Conservation (phyloP, 805 yeast genomes). For the Torulaspora franciscae region DNA sequence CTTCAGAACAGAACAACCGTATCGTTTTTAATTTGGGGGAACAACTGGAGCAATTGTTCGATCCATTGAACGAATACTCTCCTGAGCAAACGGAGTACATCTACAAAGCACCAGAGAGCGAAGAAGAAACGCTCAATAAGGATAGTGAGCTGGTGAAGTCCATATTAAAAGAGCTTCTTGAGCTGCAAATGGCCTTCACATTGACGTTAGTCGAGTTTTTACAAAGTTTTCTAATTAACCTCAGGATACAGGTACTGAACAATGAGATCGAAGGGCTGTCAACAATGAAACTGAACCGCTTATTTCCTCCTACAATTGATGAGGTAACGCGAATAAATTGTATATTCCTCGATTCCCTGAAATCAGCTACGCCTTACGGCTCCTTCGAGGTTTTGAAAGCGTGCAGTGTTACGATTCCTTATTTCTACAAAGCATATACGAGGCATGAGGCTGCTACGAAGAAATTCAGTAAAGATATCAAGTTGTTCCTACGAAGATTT, state of each 20-base stretch:
- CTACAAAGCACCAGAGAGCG: constrained; percentile 54
- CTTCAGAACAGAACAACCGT: constrained; percentile 64
- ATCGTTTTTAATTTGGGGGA: constrained; percentile 75
- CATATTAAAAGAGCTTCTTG: constrained; percentile 60
- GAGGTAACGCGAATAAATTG: constrained; percentile 89
- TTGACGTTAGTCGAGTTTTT: constrained; percentile 66
- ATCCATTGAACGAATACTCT: constrained; percentile 84
- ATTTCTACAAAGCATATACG: constrained; percentile 87
- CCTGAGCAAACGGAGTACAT: constrained; percentile 78
- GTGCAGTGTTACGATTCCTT: constrained; percentile 77
- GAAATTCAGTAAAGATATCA: constrained; percentile 48
- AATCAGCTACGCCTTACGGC: constrained; percentile 63
- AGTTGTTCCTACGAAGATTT: constrained; percentile 40
- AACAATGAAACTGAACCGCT: constrained; percentile 61
- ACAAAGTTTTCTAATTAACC: constrained; percentile 73
- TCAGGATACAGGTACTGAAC: constrained; percentile 63
- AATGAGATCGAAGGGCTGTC: constrained; percentile 50
- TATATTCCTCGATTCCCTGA: constrained; percentile 69
- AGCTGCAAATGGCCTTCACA: constrained; percentile 71
- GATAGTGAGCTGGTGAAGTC: constrained; percentile 39
- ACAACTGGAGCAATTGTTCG: constrained; percentile 82
- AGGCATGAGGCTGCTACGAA: constrained; percentile 91
- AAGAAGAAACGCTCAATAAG: constrained; percentile 15
- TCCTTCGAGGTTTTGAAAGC: constrained; percentile 73
- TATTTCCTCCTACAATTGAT: constrained; percentile 93